A percentile compares a stretch with the other conserved stretches of the same genome.
phyloP scores from a whole-genome alignment of 345 rosid species.

The Trapa bicornis region DNA sequence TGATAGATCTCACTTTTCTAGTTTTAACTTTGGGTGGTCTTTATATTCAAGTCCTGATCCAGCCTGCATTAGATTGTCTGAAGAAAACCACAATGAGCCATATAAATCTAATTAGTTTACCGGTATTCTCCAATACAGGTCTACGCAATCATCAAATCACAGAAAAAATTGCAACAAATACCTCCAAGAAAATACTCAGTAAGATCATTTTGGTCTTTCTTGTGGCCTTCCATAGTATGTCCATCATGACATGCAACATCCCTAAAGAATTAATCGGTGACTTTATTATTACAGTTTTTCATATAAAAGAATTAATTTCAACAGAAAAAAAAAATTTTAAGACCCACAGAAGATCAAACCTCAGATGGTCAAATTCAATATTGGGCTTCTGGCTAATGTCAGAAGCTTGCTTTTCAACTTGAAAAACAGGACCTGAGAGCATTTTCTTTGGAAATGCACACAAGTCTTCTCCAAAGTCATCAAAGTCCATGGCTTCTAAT shows the following conservation, averaged over 20 bases:
- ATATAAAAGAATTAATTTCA: background rate
- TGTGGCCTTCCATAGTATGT: conserved; percentile 15
- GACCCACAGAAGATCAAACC: background rate
- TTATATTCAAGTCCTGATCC: conserved; percentile 14
- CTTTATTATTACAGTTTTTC: background rate
- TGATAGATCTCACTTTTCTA: conserved; percentile 15
- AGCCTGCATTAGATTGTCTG: background rate
- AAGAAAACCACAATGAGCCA: background rate
- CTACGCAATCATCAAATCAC: background rate
- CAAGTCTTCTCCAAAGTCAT: conserved; percentile 38
- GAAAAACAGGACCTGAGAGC: conserved; percentile 14
- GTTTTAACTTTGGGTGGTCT: conserved; percentile 7
- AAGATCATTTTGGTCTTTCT: conserved; percentile 16
- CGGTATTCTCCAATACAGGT: background rate
- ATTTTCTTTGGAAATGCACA: conserved; percentile 20
- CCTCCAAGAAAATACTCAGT: conserved; percentile 22
- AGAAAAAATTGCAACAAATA: background rate
- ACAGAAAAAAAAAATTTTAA: background rate
- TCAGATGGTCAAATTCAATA: background rate
- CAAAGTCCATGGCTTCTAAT: conserved; percentile 19
- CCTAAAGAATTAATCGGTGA: conserved; percentile 1
- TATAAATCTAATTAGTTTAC: background rate
- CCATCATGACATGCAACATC: conserved; percentile 17
- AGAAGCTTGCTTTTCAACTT: conserved; percentile 10
- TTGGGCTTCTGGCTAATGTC: background rate